Conservation (phyloP, 169 alveolate genomes). For the Hammondia hammondi region DNA sequence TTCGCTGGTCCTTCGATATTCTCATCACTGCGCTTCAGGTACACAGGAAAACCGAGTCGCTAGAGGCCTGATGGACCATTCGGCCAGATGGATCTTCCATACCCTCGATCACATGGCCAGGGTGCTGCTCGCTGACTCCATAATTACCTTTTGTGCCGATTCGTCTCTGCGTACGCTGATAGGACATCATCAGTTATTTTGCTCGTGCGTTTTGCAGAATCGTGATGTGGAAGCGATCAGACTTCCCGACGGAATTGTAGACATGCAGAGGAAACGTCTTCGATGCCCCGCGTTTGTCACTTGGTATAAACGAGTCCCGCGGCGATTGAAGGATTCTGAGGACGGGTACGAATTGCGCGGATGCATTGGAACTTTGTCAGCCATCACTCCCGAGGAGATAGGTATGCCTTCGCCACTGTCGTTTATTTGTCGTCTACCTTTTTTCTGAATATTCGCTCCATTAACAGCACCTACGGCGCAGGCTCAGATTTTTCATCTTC, state of each 20-base stretch:
- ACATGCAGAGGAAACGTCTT: background rate
- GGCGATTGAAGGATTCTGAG: background rate
- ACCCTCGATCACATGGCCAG: too few relatives aligned
- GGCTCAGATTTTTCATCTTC: too few relatives aligned
- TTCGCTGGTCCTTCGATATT: background rate
- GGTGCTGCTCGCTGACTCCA: too few relatives aligned
- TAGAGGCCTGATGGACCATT: too few relatives aligned
- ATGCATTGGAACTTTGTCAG: background rate
- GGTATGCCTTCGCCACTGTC: background rate
- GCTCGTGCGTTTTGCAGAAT: background rate
- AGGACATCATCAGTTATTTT: too few relatives aligned
- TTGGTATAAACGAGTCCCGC: background rate
- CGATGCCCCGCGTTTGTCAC: conserved; percentile 31
- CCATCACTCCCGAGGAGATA: background rate
- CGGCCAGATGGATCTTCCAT: too few relatives aligned
- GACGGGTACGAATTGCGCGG: background rate
- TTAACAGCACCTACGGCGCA: too few relatives aligned
- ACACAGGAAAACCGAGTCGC: background rate
- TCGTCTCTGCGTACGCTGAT: too few relatives aligned
- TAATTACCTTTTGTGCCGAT: too few relatives aligned
- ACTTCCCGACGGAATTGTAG: background rate
- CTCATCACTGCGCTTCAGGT: background rate
- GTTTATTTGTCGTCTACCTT: too few relatives aligned
- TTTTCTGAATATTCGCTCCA: too few relatives aligned
- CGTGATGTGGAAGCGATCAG: background rate